Conservation (phyloP, 2,329 filamentous ascomycete species). For the Neocatenulostroma microsporum region DNA sequence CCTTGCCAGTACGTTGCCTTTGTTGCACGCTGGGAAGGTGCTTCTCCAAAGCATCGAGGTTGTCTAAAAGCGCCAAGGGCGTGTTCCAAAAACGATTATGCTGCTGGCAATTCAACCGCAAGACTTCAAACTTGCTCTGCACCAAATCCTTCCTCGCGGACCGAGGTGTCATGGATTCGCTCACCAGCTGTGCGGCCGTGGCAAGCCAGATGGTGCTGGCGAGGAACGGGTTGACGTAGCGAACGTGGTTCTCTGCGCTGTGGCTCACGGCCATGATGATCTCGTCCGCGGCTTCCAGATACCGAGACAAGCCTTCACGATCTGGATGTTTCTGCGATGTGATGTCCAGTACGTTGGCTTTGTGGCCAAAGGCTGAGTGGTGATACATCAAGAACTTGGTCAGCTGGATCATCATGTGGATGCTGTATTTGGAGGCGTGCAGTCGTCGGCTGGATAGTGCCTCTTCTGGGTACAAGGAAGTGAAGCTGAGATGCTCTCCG, state of each 20-base stretch:
- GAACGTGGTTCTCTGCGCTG: not conserved
- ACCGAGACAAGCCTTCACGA: not conserved
- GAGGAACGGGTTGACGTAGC: conserved; percentile 1
- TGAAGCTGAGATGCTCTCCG: not conserved
- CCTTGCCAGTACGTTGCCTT: too few species aligned
- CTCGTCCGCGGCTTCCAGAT: conserved; percentile 2
- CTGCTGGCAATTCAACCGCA: too few species aligned
- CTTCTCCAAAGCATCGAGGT: too few species aligned
- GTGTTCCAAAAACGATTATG: too few species aligned
- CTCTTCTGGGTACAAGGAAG: too few species aligned
- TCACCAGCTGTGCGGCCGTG: not conserved
- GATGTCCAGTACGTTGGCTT: not conserved
- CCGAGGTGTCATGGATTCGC: not conserved
- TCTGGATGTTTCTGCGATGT: not conserved
- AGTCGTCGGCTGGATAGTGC: not conserved
- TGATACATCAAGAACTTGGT: not conserved
- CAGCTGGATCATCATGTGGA: conserved; percentile 1
- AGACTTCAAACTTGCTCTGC: not conserved
- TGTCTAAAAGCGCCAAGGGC: too few species aligned
- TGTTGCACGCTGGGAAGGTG: too few species aligned
- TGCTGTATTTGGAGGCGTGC: not conserved
- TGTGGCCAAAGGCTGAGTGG: too few species aligned
- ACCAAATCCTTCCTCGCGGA: not conserved
- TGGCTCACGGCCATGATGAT: not conserved
- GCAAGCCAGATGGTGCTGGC: conserved; percentile 1